Conservation (phyloP, 108 stramenopile genomes). For the Seminavis robusta region DNA sequence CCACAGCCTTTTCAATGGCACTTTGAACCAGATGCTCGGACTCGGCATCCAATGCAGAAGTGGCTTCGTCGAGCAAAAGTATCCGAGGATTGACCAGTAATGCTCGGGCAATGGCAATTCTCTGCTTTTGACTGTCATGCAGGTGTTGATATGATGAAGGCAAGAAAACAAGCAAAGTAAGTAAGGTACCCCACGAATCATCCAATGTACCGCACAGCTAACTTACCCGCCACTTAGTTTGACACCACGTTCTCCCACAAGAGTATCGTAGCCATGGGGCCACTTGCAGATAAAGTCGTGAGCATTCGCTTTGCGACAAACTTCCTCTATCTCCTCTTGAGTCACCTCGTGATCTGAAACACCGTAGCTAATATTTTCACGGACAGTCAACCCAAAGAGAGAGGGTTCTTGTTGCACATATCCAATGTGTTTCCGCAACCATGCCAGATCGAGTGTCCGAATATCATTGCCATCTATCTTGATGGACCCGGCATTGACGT, state of each 20-base stretch:
- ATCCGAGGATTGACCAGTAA: constrained; percentile 57
- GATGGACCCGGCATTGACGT: constrained; percentile 53
- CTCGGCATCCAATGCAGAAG: constrained; percentile 75
- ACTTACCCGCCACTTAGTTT: constrained; percentile 24
- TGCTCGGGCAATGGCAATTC: constrained; percentile 88
- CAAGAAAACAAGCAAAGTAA: constrained; percentile 10
- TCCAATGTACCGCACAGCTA: neutral
- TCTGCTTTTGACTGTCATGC: constrained; percentile 90
- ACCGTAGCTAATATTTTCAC: constrained; percentile 85
- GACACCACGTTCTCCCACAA: constrained; percentile 65
- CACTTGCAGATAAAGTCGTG: constrained; percentile 66
- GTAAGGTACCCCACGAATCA: neutral
- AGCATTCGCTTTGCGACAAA: constrained; percentile 68
- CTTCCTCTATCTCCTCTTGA: constrained; percentile 50
- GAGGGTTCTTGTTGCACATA: constrained; percentile 82
- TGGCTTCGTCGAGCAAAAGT: constrained; percentile 84
- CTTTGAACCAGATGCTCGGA: constrained; percentile 80
- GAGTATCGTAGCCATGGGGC: constrained; percentile 69
- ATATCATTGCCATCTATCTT: constrained; percentile 76
- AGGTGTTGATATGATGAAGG: constrained; percentile 15
- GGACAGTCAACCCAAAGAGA: constrained; percentile 73
- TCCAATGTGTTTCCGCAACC: constrained; percentile 70
- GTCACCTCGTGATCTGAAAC: constrained; percentile 34
- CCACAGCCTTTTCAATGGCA: constrained; percentile 72
- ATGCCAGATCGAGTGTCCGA: constrained; percentile 44